These are phyloP conservation scores for Populus ilicifolia DNA, from an alignment of 345 rosid species.

Conservation along the genomic window DNA sequence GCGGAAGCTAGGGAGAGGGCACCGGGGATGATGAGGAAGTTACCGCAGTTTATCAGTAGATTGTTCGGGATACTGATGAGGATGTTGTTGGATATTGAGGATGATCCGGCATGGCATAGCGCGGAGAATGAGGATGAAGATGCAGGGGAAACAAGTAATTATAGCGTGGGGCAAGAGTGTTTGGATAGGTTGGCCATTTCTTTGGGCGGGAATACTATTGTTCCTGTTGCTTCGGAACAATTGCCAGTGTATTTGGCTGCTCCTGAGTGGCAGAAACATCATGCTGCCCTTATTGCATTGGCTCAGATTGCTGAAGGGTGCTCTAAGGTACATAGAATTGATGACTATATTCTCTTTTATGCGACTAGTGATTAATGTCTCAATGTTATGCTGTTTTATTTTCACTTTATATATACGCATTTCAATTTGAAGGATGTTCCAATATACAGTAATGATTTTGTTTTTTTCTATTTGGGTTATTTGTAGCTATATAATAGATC, in stretches of 20 bases:
- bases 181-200: conserved; percentile 92
- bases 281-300: conserved; percentile 90
- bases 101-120: conserved; percentile 86
- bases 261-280: conserved; percentile 98
- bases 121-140: conserved; percentile 93
- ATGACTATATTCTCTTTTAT: neutral
- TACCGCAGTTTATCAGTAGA: conserved; percentile 90
- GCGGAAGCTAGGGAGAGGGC: conserved; percentile 99
- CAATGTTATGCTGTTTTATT: neutral
- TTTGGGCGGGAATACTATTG: conserved; percentile 91
- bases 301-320: conserved; percentile 99
- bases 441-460: neutral
- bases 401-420: neutral
- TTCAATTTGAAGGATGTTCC: neutral
- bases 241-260: conserved; percentile 86
- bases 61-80: conserved; percentile 83
- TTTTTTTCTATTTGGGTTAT: neutral
- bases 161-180: conserved; percentile 95
- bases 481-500: neutral
- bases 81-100: conserved; percentile 89
- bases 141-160: conserved; percentile 92
- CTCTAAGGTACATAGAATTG: conserved; percentile 53
- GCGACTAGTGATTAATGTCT: neutral
- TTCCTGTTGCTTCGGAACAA: conserved; percentile 94
- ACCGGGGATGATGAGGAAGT: conserved; percentile 98